Conservation (phyloP, 208 protist species). For the Sergeia podlipaevii region DNA sequence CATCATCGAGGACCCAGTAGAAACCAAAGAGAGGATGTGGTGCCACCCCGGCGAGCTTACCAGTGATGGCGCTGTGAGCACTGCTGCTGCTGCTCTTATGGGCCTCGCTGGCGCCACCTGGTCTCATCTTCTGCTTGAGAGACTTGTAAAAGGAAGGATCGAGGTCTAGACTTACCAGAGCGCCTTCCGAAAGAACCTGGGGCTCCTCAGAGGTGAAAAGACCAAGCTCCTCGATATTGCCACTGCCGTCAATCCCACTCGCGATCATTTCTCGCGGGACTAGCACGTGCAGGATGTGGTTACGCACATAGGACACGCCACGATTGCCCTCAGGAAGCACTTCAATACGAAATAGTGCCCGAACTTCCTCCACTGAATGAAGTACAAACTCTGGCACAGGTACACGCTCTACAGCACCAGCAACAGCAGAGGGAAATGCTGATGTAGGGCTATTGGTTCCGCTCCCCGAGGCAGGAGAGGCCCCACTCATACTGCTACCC, state of each 20-base stretch:
- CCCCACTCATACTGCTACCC: background rate
- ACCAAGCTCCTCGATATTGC: constrained; percentile 32
- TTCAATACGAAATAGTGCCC: constrained; percentile 51
- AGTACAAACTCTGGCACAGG: constrained; percentile 23
- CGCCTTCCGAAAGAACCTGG: constrained; percentile 4
- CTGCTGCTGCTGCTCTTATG: background rate
- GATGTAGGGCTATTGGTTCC: background rate
- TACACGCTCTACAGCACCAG: background rate
- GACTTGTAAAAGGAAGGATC: constrained; percentile 10
- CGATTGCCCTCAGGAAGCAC: constrained; percentile 53
- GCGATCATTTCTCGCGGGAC: constrained; percentile 45
- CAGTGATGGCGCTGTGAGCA: background rate
- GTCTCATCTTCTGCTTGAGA: constrained; percentile 16
- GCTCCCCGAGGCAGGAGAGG: background rate
- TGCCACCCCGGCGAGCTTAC: background rate
- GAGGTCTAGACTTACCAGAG: background rate
- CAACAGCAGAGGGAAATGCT: background rate
- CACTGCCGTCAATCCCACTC: constrained; percentile 28
- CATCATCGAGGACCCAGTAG: constrained; percentile 91
- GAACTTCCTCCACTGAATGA: constrained; percentile 28
- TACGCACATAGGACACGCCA: constrained; percentile 83
- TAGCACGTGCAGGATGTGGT: constrained; percentile 82
- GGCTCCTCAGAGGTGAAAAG: constrained; percentile 11
- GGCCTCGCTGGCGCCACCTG: constrained; percentile 14
- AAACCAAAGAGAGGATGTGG: constrained; percentile 48